Evolutionary conservation across 495 filamentous ascomycete species (phyloP), one percentile per base, ranked within the genome.

Genomic region (Xylaria curta): DNA sequence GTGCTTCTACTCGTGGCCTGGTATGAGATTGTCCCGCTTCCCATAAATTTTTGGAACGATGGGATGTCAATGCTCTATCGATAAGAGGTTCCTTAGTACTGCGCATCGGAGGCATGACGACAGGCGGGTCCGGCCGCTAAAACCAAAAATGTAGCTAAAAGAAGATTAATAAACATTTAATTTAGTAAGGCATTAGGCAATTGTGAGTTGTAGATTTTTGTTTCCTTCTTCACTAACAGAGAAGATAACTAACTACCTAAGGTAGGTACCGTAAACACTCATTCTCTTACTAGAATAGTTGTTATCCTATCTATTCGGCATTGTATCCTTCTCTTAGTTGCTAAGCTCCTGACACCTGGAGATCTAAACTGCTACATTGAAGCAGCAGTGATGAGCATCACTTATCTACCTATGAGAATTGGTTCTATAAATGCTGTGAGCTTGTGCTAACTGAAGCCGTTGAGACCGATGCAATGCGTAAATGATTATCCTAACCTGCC

Each of bases 41-140:
- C 69, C 59, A 58, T 71, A 71, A 71, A 71, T 71, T 71, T 66
- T 71, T 65, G 61, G 69, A n/a, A 36, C 13, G 13, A 33, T 17
- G 26, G 26, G 36, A 13, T 28, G 26, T 0, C 28, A 21, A 61
- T 26, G 56, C 36, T 26, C 53, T 69, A 69, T 69, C 68, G 68
- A 69, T 69, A 69, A 53, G 31, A 33, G 17, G 12, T 36, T 40
- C 38, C 38, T 12, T 1, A 40, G 12, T n/a, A 36, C 46, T 8
- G 0, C 19, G 17, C 46, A 49, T 4, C 17, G 46, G 4, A 47
- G 28, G 12, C 42, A 15, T 15, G 13, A n/a, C 44, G 8, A 56
- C 24, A 31, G 15, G 19, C 19, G 47, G 47, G 6, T 51, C 19
- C 2, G 10, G 47, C 28, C 26, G 26, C 38, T 42, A 42, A 42